Evolutionary conservation across 345 rosid genomes (phyloP).

Genomic region (Melaleuca alternifolia): DNA sequence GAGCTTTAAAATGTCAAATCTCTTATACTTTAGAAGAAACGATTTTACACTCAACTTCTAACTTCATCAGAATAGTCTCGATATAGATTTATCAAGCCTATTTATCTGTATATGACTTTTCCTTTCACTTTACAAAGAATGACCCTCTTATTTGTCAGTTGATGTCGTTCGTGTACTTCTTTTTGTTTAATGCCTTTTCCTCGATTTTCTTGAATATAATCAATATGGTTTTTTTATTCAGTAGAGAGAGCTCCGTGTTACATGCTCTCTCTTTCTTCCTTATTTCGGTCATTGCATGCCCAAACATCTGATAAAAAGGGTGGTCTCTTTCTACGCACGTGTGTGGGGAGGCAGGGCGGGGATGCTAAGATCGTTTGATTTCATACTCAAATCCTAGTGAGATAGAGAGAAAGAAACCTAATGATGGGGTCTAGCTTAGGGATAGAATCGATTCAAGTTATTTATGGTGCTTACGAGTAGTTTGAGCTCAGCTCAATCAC

Average conservation of each 20-base stretch:
- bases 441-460: neutral
- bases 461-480: too few species aligned
- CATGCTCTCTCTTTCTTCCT: too few species aligned
- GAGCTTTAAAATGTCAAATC: neutral
- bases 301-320: too few species aligned
- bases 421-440: neutral
- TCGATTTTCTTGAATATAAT: too few species aligned
- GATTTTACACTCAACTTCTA: fast-evolving
- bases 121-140: neutral
- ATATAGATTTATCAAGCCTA: neutral
- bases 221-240: too few species aligned
- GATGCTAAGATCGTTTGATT: too few species aligned
- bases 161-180: neutral
- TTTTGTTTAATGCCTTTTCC: too few species aligned
- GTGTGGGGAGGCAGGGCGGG: too few species aligned
- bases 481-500: neutral
- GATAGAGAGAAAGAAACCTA: neutral
- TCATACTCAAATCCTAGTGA: too few species aligned
- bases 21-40: neutral
- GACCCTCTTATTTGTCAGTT: neutral
- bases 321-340: too few species aligned
- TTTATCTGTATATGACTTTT: neutral
- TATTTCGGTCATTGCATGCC: too few species aligned
- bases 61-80: neutral
- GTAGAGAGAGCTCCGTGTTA: too few species aligned